phyloP scores from a whole-genome alignment of 345 rosid species.

The Sonneratia caseolaris region DNA sequence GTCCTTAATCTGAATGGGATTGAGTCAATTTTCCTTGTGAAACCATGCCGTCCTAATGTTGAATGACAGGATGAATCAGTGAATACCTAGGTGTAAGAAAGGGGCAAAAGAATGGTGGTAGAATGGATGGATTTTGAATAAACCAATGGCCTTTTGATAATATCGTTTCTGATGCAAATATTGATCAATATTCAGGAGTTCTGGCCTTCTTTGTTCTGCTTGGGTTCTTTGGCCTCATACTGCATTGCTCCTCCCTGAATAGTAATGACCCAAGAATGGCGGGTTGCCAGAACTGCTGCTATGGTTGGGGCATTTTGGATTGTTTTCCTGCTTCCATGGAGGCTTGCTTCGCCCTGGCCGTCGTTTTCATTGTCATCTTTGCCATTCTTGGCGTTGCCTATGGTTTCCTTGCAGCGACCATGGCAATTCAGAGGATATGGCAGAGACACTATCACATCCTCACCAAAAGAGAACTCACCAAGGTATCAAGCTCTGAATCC shows the following conservation, averaged over 20 bases:
- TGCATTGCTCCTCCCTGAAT: slow-evolving; percentile 78
- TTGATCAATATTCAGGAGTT: slow-evolving; percentile 41
- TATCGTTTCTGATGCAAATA: slow-evolving; percentile 7
- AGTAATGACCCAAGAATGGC: slow-evolving; percentile 81
- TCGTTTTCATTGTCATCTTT: slow-evolving; percentile 81
- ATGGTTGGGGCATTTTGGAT: slow-evolving; percentile 94
- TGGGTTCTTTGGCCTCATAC: slow-evolving; percentile 77
- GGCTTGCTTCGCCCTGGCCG: slow-evolving; percentile 74
- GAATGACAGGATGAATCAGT: too few relatives aligned
- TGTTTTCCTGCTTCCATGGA: slow-evolving; percentile 97
- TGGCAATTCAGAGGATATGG: slow-evolving; percentile 94
- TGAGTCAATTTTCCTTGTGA: too few relatives aligned
- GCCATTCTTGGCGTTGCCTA: slow-evolving; percentile 87
- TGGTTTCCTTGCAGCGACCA: slow-evolving; percentile 88
- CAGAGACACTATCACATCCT: slow-evolving; percentile 94
- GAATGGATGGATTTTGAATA: background rate
- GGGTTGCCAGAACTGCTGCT: slow-evolving; percentile 93
- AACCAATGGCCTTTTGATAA: background rate
- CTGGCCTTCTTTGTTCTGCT: slow-evolving; percentile 78
- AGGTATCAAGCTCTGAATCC: slow-evolving; percentile 23
- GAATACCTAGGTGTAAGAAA: too few relatives aligned
- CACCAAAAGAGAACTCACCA: slow-evolving; percentile 80
- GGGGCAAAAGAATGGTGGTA: too few relatives aligned
- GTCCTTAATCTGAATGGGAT: too few relatives aligned
- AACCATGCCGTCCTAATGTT: too few relatives aligned